A percentile compares a stretch with the other conserved stretches of the same genome.
phyloP scores from a whole-genome alignment of 2,329 filamentous ascomycete genomes.

The Fusarium nodosum region DNA sequence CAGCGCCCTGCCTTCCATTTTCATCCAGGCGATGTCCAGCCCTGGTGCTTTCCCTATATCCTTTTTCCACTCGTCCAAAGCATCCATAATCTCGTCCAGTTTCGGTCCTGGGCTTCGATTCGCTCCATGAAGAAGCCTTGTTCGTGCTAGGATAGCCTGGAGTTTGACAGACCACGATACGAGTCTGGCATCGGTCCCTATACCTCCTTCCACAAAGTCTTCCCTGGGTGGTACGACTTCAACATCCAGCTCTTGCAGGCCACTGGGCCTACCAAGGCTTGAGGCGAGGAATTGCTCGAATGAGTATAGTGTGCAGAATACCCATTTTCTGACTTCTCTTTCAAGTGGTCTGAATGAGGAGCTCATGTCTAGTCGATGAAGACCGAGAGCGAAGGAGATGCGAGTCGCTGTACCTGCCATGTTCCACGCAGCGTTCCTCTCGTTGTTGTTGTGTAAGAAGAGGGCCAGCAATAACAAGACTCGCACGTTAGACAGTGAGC shows the following conservation, averaged over 20 bases:
- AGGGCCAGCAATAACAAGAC: conserved; percentile 43
- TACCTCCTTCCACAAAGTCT: conserved; percentile 48
- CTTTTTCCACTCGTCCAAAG: conserved; percentile 26
- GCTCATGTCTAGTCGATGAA: conserved; percentile 52
- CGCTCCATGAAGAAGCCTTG: conserved; percentile 41
- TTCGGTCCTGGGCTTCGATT: conserved; percentile 23
- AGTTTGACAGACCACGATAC: conserved; percentile 52
- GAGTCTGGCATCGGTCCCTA: conserved; percentile 50
- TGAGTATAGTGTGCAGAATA: conserved; percentile 56
- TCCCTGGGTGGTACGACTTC: conserved; percentile 52
- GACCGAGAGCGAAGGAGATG: conserved; percentile 52
- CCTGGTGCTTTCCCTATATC: conserved; percentile 36
- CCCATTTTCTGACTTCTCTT: conserved; percentile 53
- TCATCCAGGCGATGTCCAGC: conserved; percentile 32
- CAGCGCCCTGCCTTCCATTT: not conserved
- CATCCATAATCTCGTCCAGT: conserved; percentile 27
- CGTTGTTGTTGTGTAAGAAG: conserved; percentile 57
- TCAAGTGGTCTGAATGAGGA: conserved; percentile 53
- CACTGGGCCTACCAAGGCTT: conserved; percentile 55
- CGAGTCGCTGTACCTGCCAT: conserved; percentile 52
- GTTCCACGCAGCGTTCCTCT: conserved; percentile 57
- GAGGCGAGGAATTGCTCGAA: conserved; percentile 57
- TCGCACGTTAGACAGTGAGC: conserved; percentile 32
- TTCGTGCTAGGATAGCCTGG: conserved; percentile 49
- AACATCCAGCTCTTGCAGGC: conserved; percentile 54